These are phyloP conservation scores for Metschnikowia chrysomelidarum DNA, from an alignment of 805 yeast species.

Conservation along the genomic window DNA sequence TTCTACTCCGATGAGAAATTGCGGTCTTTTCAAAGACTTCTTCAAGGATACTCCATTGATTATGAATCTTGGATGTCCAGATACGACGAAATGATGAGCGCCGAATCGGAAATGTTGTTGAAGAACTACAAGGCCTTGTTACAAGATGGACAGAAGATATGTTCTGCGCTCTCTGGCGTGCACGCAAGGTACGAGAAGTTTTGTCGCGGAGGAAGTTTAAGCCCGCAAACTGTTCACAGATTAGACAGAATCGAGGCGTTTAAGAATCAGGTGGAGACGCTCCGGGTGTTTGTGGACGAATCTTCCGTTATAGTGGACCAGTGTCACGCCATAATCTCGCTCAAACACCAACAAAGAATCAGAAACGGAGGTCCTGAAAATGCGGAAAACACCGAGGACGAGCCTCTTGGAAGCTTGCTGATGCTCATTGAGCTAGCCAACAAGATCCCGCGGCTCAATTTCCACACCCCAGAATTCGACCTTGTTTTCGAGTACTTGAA, in stretches of 20 bases:
- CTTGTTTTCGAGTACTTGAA: conserved; percentile 52
- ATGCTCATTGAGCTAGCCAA: conserved; percentile 19
- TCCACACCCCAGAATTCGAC: conserved; percentile 57
- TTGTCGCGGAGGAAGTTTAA: conserved; percentile 6
- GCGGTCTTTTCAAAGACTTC: conserved; percentile 30
- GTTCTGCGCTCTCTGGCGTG: conserved; percentile 34
- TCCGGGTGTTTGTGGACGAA: conserved; percentile 42
- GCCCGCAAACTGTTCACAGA: conserved; percentile 1
- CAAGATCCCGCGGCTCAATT: conserved; percentile 48
- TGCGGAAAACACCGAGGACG: conserved; percentile 22
- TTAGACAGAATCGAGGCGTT: conserved; percentile 20
- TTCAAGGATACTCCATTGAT: conserved; percentile 43
- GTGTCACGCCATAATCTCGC: conserved; percentile 52
- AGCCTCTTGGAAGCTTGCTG: conserved; percentile 18
- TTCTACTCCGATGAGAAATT: conserved; percentile 55
- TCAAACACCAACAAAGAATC: conserved; percentile 51
- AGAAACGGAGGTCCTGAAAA: conserved; percentile 25
- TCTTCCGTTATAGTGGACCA: conserved; percentile 54
- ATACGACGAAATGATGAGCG: conserved; percentile 40
- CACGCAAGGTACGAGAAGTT: conserved; percentile 14
- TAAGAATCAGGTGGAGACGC: conserved; percentile 23
- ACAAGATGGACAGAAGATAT: conserved; percentile 54
- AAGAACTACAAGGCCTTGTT: conserved; percentile 44
- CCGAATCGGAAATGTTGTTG: conserved; percentile 45
- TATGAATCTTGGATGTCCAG: conserved; percentile 52